These are phyloP conservation scores for Golubevia sp. DNA, from an alignment of 1,284 basidiomycete species.

Conservation along the genomic window DNA sequence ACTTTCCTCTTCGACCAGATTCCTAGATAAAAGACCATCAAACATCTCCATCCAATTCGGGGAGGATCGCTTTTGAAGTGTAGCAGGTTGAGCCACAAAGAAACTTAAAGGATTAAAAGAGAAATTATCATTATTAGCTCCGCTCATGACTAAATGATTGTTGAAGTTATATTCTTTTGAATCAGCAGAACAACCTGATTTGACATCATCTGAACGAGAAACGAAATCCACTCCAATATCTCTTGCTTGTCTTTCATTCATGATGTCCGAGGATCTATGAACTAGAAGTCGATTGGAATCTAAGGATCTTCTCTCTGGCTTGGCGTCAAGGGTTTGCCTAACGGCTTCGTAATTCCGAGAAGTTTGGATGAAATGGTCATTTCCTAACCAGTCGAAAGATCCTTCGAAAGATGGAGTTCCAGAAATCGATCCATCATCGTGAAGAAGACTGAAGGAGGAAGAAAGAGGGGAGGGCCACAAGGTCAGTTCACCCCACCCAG, in stretches of 20 bases:
- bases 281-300: constrained; percentile 22
- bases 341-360: constrained; percentile 23
- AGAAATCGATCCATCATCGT: constrained; percentile 33
- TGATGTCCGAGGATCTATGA: constrained; percentile 40
- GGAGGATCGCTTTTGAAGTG: too few relatives aligned
- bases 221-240: not conserved
- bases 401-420: constrained; percentile 36
- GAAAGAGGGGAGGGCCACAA: not conserved
- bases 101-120: constrained; percentile 35
- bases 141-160: constrained; percentile 28
- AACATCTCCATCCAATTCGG: not conserved
- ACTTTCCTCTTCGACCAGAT: not conserved
- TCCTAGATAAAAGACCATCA: not conserved
- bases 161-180: constrained; percentile 35
- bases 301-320: constrained; percentile 2
- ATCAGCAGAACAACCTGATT: constrained; percentile 29
- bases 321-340: constrained; percentile 17
- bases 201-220: not conserved
- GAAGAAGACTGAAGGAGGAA: constrained; percentile 15
- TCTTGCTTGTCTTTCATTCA: constrained; percentile 6
- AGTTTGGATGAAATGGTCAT: constrained; percentile 35
- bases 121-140: constrained; percentile 28
- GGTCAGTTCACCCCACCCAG: not conserved
- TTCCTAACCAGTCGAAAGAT: constrained; percentile 43
- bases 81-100: constrained; percentile 20